phyloP scores from a whole-genome alignment of 2,329 filamentous ascomycete species.

The Verticillium longisporum region DNA sequence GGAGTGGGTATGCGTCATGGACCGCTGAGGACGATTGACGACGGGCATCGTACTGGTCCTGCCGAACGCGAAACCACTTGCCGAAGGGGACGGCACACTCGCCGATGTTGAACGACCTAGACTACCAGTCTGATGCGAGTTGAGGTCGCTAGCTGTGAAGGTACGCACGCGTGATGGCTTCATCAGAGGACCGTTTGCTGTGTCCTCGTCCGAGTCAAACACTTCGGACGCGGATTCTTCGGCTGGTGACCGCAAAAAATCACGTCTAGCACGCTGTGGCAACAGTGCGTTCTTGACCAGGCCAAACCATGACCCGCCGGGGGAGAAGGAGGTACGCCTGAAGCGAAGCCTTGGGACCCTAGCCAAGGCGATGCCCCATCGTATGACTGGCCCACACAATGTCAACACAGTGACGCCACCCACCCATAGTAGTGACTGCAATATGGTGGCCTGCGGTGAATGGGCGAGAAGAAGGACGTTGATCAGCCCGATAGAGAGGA shows the following conservation, averaged over 20 bases:
- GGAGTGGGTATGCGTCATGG: slow-evolving; percentile 49
- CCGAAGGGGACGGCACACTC: slow-evolving; percentile 12
- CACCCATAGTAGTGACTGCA: slow-evolving; percentile 80
- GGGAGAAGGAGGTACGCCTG: slow-evolving; percentile 40
- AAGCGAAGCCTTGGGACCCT: slow-evolving; percentile 91
- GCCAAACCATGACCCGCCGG: slow-evolving; percentile 28
- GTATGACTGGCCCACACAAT: slow-evolving; percentile 65
- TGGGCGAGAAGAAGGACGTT: slow-evolving; percentile 70
- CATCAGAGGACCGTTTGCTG: background rate
- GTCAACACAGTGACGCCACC: slow-evolving; percentile 74
- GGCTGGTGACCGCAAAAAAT: slow-evolving; percentile 22
- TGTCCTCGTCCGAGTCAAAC: slow-evolving; percentile 16
- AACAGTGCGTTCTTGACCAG: slow-evolving; percentile 33
- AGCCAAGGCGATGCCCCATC: slow-evolving; percentile 79
- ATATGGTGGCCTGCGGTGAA: slow-evolving; percentile 76
- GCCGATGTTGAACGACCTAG: background rate
- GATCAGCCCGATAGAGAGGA: slow-evolving; percentile 76
- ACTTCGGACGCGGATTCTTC: slow-evolving; percentile 25
- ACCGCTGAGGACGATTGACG: slow-evolving; percentile 24
- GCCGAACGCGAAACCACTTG: slow-evolving; percentile 13
- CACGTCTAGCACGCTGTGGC: slow-evolving; percentile 39
- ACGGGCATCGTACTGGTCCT: slow-evolving; percentile 48
- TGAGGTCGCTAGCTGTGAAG: slow-evolving; percentile 13
- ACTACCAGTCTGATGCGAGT: slow-evolving; percentile 2
- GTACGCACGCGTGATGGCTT: slow-evolving; percentile 19